These are phyloP conservation scores for Aspergillus panamensis DNA, from an alignment of 495 filamentous ascomycete species.

Conservation along the genomic window DNA sequence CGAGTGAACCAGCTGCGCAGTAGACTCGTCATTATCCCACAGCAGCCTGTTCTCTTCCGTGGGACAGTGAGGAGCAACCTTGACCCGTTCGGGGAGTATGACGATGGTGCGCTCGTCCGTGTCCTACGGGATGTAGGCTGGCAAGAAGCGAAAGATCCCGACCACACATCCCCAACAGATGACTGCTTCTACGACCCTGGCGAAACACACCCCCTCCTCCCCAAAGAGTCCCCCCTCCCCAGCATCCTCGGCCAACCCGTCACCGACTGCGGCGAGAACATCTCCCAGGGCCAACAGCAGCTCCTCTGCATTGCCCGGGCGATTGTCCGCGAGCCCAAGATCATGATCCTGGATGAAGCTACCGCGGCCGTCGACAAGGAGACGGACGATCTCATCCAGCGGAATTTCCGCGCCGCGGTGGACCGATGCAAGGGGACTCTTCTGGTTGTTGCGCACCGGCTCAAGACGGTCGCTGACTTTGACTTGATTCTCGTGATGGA, in stretches of 20 bases:
- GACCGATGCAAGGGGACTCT: constrained; percentile 52
- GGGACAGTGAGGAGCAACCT: constrained; percentile 83
- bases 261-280: constrained; percentile 23
- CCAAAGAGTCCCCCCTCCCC: too few relatives aligned
- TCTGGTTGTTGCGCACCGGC: constrained; percentile 70
- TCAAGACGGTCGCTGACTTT: constrained; percentile 72
- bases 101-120: constrained; percentile 71
- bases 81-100: constrained; percentile 77
- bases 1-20: constrained; percentile 74
- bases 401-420: constrained; percentile 67
- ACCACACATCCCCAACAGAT: too few relatives aligned
- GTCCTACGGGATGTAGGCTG: constrained; percentile 61
- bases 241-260: constrained; percentile 17
- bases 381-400: constrained; percentile 82
- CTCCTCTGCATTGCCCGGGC: constrained; percentile 83
- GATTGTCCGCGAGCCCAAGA: constrained; percentile 65
- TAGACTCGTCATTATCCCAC: constrained; percentile 83
- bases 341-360: constrained; percentile 87
- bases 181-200: too few relatives aligned
- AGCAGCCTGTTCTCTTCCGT: constrained; percentile 83
- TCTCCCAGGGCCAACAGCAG: constrained; percentile 82
- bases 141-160: neutral
- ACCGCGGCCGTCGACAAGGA: constrained; percentile 85
- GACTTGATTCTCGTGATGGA: constrained; percentile 71
- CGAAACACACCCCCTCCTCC: too few relatives aligned